A percentile compares a stretch with the other conserved stretches of the same genome.
phyloP scores from a whole-genome alignment of 306 rosid species.

The Quercus gilva region DNA sequence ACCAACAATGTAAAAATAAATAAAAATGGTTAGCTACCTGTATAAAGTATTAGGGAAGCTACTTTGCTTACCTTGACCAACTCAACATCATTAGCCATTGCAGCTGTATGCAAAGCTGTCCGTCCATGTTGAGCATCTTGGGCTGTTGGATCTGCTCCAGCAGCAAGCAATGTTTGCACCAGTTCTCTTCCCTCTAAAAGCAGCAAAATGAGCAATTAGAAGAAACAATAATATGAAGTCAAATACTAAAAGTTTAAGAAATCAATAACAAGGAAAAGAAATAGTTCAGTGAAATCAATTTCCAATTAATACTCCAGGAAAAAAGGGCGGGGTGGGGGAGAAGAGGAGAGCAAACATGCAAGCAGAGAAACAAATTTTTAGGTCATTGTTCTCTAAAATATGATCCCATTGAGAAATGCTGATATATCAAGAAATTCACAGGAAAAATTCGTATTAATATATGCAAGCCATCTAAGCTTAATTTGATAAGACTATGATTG shows the following conservation, averaged over 20 bases:
- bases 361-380: too few species aligned
- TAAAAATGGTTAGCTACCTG: constrained; percentile 11
- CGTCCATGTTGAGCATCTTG: constrained; percentile 91
- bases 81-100: constrained; percentile 85
- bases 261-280: not conserved
- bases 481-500: not conserved
- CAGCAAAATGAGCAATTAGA: constrained; percentile 15
- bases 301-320: not conserved
- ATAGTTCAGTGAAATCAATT: not conserved
- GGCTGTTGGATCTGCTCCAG: constrained; percentile 90
- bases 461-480: not conserved
- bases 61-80: constrained; percentile 66
- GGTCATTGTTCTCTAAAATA: not conserved
- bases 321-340: too few species aligned
- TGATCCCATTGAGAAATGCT: not conserved
- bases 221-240: not conserved
- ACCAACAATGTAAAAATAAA: constrained; percentile 1
- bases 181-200: constrained; percentile 86
- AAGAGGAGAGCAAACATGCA: too few species aligned
- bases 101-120: constrained; percentile 93
- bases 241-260: not conserved
- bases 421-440: not conserved
- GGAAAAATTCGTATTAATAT: not conserved
- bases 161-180: constrained; percentile 82
- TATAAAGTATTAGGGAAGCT: constrained; percentile 16